Evolutionary conservation across 345 rosid genomes (phyloP), one percentile per base, ranked within the genome.

Genomic region (Kernera saxatilis): DNA sequence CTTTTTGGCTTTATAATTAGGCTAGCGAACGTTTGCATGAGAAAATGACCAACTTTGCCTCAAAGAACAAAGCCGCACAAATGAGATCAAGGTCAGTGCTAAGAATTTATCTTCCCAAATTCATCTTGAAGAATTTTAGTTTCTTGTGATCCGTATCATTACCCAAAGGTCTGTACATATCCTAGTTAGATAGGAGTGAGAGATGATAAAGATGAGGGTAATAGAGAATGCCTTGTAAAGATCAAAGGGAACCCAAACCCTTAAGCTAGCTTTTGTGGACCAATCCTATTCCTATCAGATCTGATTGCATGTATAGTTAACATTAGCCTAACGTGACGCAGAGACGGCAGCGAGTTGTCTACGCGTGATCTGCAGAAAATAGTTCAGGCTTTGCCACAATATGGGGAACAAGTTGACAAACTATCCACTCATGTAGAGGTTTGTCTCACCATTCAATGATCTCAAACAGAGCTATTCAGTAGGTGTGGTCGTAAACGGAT

Each of bases 401-500:
- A 88, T 70, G 90, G 83, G 9, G 96, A 93, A 77, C 84, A 81
- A 81, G 82, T 85, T 52, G 97, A 93, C 52, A 91, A 85, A 83
- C 92, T 93, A 46, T 84, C 97, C 59, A 87, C 84, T 69, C 98
- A 93, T 69, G 89, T 93, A 25, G 98, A 93, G 97, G 98, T 93
- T 78, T 71, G 84, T 70, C 68, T 69, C 70, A 39, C 29, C 67
- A 33, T 17, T 1, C n/a, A 25, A 26, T 26, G 5, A 25, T 36
- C 15, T 37, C 36, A 66, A 13, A 44, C 56, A 73, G 52, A 1
- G 57, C 53, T 10, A 64, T 27, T 36, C 12, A 22, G 22, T 33
- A 50, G 1, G 33, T 52, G 51, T 69, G 35, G 72, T 58, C 77
- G 68, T 41, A 57, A 27, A 64, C 30, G 23, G 30, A 12, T 17